phyloP scores from a whole-genome alignment of 208 protist genomes.

The Trypanosoma brucei region DNA sequence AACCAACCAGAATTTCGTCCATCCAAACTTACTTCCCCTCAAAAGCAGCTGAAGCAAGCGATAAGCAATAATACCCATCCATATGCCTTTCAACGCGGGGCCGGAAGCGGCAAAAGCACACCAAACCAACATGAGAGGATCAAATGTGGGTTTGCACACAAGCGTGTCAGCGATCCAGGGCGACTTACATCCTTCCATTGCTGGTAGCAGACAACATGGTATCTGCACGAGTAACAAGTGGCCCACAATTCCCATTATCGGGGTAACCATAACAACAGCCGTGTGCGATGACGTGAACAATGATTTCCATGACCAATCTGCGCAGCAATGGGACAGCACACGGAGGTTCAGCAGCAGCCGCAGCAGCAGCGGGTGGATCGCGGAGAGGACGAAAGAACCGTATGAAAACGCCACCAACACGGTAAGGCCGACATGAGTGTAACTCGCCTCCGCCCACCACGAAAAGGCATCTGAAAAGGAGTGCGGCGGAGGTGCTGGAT shows the following conservation, averaged over 20 bases:
- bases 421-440: slow-evolving; percentile 4
- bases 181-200: neutral
- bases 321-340: too few species aligned
- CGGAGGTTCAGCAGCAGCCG: neutral
- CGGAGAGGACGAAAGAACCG: slow-evolving; percentile 3
- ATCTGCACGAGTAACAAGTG: slow-evolving; percentile 10
- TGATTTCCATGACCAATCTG: neutral
- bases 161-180: slow-evolving; percentile 18
- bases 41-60: slow-evolving; percentile 6
- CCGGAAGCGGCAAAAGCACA: slow-evolving; percentile 3
- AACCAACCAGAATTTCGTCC: neutral
- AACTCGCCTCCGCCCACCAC: slow-evolving; percentile 5
- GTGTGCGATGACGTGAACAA: neutral
- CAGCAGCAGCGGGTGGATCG: slow-evolving; percentile 1
- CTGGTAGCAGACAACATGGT: slow-evolving; percentile 10
- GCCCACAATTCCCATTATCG: slow-evolving; percentile 5
- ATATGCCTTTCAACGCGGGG: slow-evolving; percentile 8
- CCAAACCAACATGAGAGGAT: neutral
- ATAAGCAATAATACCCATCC: slow-evolving; percentile 6
- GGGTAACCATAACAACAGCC: slow-evolving; percentile 6
- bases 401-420: slow-evolving; percentile 10
- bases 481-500: neutral
- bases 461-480: neutral
- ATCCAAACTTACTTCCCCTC: neutral
- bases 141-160: slow-evolving; percentile 1